phyloP scores from a whole-genome alignment of 257 asterid genomes.

The Solanum ossicruentum region DNA sequence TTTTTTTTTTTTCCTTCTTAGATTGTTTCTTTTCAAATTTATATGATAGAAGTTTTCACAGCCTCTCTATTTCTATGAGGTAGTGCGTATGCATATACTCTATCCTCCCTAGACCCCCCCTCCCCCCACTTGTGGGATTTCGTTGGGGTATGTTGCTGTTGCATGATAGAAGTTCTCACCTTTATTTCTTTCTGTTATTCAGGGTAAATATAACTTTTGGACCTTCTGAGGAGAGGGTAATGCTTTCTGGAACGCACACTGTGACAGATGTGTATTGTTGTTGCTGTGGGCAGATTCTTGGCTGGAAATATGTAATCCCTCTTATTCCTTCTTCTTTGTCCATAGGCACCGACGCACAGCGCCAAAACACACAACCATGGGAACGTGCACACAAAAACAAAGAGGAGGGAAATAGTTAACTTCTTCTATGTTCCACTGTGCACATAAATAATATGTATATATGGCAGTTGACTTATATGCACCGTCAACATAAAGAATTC shows the following conservation, averaged over 20 bases:
- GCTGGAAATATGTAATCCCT: slow-evolving; percentile 76
- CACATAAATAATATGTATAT: not conserved
- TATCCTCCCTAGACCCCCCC: no score
- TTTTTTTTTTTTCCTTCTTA: not conserved
- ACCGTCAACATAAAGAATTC: not conserved
- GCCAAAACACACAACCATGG: not conserved
- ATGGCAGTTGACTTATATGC: not conserved
- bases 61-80: no score
- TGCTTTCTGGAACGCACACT: slow-evolving; percentile 74
- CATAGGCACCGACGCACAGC: not conserved
- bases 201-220: slow-evolving; percentile 63
- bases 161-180: not conserved
- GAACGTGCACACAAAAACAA: not conserved
- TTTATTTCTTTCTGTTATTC: not conserved
- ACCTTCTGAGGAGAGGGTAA: slow-evolving; percentile 58
- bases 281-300: slow-evolving; percentile 63
- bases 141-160: no score
- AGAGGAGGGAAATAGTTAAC: not conserved
- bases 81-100: no score
- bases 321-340: not conserved
- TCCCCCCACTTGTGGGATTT: no score
- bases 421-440: not conserved
- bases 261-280: slow-evolving; percentile 74
- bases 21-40: not conserved
- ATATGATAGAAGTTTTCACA: no score